Evolutionary conservation across 805 yeast species (phyloP).

Genomic region (Clavispora fructus): DNA sequence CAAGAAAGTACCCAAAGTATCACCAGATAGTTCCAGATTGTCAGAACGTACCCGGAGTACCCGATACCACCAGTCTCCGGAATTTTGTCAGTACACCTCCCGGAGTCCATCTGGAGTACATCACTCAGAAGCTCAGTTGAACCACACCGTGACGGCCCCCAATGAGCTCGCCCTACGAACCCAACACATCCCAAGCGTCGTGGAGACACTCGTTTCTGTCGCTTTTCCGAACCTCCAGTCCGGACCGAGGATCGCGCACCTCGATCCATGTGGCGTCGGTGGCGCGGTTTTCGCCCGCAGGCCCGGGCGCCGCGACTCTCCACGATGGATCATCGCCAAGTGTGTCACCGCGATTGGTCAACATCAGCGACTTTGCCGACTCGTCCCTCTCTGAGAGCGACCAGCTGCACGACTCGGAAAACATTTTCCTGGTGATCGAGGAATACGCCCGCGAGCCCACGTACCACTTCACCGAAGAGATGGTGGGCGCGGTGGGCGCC

Average conservation of each 20-base stretch:
- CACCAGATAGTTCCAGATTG: no score
- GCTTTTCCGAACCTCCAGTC: not conserved
- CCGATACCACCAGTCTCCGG: no score
- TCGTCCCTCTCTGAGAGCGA: constrained; percentile 15
- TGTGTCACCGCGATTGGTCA: constrained; percentile 5
- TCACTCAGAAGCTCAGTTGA: no score
- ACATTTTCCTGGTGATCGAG: constrained; percentile 27
- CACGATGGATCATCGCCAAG: not conserved
- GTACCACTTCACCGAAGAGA: constrained; percentile 9
- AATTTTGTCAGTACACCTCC: no score
- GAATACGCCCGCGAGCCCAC: constrained; percentile 17
- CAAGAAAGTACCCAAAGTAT: no score
- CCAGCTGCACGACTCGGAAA: constrained; percentile 18
- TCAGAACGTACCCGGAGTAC: no score
- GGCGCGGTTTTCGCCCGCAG: constrained; percentile 1
- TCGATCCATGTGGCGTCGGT: constrained; percentile 5
- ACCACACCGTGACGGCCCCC: not conserved
- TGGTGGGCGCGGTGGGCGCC: constrained; percentile 3
- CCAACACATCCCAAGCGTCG: not conserved
- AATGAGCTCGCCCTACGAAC: not conserved
- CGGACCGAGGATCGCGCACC: not conserved
- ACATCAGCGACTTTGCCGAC: constrained; percentile 37
- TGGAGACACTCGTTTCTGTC: not conserved
- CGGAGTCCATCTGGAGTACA: no score
- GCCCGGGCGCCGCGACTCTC: not conserved